Conservation (phyloP, 371 early-diverging fungal species). For the Blakeslea trispora region DNA sequence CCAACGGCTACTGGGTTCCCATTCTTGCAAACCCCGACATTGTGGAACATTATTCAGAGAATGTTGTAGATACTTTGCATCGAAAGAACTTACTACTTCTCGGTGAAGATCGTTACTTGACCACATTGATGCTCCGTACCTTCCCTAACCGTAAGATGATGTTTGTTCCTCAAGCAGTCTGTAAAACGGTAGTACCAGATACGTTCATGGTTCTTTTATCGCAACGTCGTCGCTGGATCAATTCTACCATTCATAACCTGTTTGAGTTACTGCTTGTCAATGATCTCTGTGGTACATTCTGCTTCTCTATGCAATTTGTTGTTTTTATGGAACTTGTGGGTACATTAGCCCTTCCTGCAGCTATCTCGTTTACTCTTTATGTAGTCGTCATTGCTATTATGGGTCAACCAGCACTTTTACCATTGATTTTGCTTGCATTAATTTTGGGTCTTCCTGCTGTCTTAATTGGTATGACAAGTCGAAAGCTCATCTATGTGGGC, state of each 20-base stretch:
- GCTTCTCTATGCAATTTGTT: constrained; percentile 99
- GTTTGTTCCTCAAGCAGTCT: constrained; percentile 97
- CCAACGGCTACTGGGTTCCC: constrained; percentile 81
- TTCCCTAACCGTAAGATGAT: constrained; percentile 97
- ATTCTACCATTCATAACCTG: constrained; percentile 98
- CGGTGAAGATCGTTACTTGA: constrained; percentile 98
- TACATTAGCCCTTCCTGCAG: constrained; percentile 96
- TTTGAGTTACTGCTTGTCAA: constrained; percentile 93
- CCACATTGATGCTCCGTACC: constrained; percentile 97
- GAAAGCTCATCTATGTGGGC: constrained; percentile 86
- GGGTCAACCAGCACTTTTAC: constrained; percentile 66
- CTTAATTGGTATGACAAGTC: constrained; percentile 90
- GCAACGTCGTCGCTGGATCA: constrained; percentile 99
- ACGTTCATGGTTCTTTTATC: constrained; percentile 92
- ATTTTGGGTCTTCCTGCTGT: constrained; percentile 94
- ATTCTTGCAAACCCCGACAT: constrained; percentile 92
- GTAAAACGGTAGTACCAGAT: constrained; percentile 97
- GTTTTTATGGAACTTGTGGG: constrained; percentile 98
- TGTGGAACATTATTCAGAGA: constrained; percentile 95
- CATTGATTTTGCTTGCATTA: constrained; percentile 75
- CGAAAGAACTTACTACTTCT: constrained; percentile 97
- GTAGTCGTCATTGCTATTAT: constrained; percentile 64
- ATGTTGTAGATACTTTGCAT: constrained; percentile 97
- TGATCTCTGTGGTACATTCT: constrained; percentile 98
- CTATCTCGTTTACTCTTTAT: constrained; percentile 91